Conservation (phyloP, 176 grass and related monocot genomes). For the Cenchrus purpureus region DNA sequence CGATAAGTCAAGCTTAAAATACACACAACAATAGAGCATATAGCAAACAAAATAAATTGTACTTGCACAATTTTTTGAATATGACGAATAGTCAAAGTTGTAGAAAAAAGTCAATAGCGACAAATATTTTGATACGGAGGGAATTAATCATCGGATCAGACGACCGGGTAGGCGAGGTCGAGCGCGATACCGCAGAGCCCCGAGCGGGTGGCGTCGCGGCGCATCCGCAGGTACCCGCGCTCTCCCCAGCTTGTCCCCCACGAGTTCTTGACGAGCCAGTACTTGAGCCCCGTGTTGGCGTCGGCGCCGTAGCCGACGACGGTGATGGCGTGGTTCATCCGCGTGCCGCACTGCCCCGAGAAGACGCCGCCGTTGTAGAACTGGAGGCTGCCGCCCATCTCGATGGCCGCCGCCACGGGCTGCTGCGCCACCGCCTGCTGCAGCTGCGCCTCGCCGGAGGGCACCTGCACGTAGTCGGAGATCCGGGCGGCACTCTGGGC, state of each 20-base stretch:
- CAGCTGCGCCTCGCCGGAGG: constrained; percentile 12
- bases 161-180: constrained; percentile 40
- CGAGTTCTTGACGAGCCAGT: constrained; percentile 58
- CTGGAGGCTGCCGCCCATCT: constrained; percentile 34
- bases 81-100: too few relatives aligned
- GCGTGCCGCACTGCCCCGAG: constrained; percentile 43
- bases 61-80: too few relatives aligned
- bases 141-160: background rate
- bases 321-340: constrained; percentile 52
- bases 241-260: constrained; percentile 41
- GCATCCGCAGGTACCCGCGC: constrained; percentile 35
- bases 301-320: constrained; percentile 55
- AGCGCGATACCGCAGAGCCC: constrained; percentile 42
- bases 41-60: too few relatives aligned
- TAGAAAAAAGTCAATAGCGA: too few relatives aligned
- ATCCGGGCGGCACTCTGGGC: constrained; percentile 3
- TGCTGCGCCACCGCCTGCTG: constrained; percentile 43
- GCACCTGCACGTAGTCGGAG: constrained; percentile 18
- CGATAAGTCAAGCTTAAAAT: too few relatives aligned
- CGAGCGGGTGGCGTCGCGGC: background rate
- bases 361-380: constrained; percentile 59
- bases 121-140: too few relatives aligned
- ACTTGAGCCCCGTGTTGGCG: constrained; percentile 27
- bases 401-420: constrained; percentile 52
- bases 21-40: too few relatives aligned